A percentile compares a stretch with the other conserved stretches of the same genome.
These are phyloP conservation scores for Phytophthora palmivora DNA, from an alignment of 352 stramenopile genomes.

Conservation along the genomic window DNA sequence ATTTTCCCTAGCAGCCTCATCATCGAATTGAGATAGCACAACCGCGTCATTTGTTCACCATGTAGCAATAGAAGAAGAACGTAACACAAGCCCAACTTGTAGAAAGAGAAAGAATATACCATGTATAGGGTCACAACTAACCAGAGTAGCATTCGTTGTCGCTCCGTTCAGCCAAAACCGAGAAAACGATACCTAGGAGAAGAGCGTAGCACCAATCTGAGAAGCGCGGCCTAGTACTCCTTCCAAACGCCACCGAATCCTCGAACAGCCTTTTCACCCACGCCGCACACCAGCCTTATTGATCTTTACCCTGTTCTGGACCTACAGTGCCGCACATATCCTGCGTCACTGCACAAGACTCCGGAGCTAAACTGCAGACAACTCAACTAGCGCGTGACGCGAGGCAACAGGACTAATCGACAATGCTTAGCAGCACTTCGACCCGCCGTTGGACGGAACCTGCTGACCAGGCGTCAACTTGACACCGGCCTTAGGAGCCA, in stretches of 20 bases:
- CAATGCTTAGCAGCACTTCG: constrained; percentile 85
- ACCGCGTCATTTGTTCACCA: background rate
- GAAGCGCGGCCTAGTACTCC: constrained; percentile 10
- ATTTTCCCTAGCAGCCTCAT: constrained; percentile 22
- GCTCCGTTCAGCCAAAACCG: constrained; percentile 44
- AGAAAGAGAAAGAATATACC: constrained; percentile 47
- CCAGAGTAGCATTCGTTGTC: constrained; percentile 48
- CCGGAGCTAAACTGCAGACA: constrained; percentile 31
- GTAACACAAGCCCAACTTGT: constrained; percentile 24
- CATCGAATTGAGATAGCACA: constrained; percentile 4
- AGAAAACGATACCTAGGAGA: constrained; percentile 25
- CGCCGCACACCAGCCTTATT: constrained; percentile 30
- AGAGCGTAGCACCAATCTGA: constrained; percentile 13
- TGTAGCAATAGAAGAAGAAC: background rate
- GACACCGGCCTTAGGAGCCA: constrained; percentile 72
- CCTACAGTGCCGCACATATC: constrained; percentile 14
- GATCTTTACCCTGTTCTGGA: constrained; percentile 32
- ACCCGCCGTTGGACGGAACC: constrained; percentile 72
- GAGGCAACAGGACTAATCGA: constrained; percentile 53
- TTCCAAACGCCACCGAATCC: constrained; percentile 29
- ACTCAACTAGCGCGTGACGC: constrained; percentile 25
- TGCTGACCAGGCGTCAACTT: constrained; percentile 68
- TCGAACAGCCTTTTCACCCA: constrained; percentile 37
- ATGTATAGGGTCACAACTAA: constrained; percentile 61
- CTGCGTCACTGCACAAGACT: constrained; percentile 24